Base-by-base conservation (phyloP, 2,329 filamentous ascomycete species). In the Fusarium gaditjirri region DNA sequence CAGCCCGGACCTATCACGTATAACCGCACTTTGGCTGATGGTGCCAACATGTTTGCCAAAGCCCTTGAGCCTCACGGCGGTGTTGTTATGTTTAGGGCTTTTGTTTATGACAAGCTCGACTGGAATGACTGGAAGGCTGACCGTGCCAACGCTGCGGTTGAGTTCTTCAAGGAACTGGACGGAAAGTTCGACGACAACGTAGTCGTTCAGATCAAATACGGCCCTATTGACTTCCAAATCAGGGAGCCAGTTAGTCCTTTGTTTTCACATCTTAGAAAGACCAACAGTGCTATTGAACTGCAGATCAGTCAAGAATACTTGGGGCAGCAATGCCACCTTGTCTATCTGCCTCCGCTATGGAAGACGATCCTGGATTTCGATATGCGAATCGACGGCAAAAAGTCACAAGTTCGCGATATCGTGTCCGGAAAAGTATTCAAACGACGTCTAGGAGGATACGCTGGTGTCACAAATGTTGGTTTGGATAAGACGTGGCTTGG, bases 191-290 rank as follows among this genome's bases (percentile, higher is more conserved):
- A 91, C 27, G 88, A 91, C 49, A 93, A 93, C 50, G 91, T 93
- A 0, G 85, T 93, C 0, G 85, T 93, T 5, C 91, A 94, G 77
- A 90, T 93, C 80, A 94, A 93, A 79, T 92, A 91, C 69, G 91
- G 92, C 0, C 91, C 91, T 0, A 93, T 93, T 65, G 91, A 93
- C 76, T 93, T 93, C 79, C 91, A 93, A 75, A 89, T 93, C 16
- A 87, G 91, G 39, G 91, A 93, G 77, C 89, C 91, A 3, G 80
- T 86, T 3, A 92, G 88, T 8, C 91, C 92, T 1, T 80, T 94
- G 2, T 92, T 93, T 69, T 85, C 85, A 2, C 81, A 86, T 55
- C 75, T 88, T 19, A 75, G 67, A 10, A 72, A 84, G 46, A 88
- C 86, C 1, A 78, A 76, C 27, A 78, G 80, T 16, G 88, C 89